Evolutionary conservation across 73 alveolate genomes (phyloP).

Genomic region (Symbiodinium natans): DNA sequence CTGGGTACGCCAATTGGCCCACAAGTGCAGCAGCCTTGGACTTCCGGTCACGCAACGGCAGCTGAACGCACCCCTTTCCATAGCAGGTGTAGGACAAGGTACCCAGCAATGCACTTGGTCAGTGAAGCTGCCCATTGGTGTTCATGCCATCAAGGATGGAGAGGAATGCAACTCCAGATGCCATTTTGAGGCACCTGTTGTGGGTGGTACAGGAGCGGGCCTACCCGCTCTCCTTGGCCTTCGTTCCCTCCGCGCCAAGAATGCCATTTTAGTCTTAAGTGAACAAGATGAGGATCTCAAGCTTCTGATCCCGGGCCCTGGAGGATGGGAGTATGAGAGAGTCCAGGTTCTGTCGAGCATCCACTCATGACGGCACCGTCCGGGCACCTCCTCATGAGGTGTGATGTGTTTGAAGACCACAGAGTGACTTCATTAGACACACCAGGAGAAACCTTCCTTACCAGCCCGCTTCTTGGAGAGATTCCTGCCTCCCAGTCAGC

Average conservation of each 20-base stretch:
- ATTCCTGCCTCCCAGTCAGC: background rate
- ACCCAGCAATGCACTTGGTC: slow-evolving; percentile 15
- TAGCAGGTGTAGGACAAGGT: background rate
- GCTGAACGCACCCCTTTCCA: background rate
- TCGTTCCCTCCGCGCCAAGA: background rate
- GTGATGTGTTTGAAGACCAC: background rate
- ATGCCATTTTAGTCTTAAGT: background rate
- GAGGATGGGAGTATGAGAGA: background rate
- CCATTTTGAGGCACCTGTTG: background rate
- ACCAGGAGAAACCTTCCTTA: background rate
- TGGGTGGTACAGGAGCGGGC: background rate
- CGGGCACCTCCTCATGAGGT: slow-evolving; percentile 7
- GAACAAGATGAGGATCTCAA: background rate
- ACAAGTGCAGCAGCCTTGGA: background rate
- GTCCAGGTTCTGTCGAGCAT: background rate
- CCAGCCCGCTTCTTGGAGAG: background rate
- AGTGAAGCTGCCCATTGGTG: background rate
- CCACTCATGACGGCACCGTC: background rate
- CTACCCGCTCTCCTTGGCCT: slow-evolving; percentile 10
- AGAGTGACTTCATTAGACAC: background rate
- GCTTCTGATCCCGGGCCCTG: background rate
- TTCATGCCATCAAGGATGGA: background rate
- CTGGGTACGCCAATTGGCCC: background rate
- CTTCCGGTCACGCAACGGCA: background rate
- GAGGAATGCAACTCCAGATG: background rate